Evolutionary conservation across 2,329 filamentous ascomycete genomes (phyloP).

Genomic region (Pezicula carpinea): DNA sequence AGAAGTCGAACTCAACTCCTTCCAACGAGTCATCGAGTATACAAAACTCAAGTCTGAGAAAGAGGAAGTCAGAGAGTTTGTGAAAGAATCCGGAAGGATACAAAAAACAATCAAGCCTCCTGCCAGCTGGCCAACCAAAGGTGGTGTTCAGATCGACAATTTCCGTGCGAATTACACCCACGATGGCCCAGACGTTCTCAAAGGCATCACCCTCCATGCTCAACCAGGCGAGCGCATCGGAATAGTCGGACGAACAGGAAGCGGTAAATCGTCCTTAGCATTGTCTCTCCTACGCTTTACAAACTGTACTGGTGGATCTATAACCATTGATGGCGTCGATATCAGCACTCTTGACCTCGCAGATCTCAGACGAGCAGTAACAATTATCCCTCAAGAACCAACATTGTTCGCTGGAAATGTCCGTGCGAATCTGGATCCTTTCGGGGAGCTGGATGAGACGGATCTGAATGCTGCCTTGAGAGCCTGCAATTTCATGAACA

Average conservation of each 20-base stretch:
- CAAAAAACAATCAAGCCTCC: not conserved
- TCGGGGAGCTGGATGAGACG: conserved; percentile 7
- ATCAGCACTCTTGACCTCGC: conserved; percentile 36
- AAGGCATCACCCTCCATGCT: not conserved
- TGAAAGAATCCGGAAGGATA: not conserved
- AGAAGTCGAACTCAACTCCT: conserved; percentile 10
- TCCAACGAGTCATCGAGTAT: conserved; percentile 1
- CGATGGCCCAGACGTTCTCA: conserved; percentile 18
- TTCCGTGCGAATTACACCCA: conserved; percentile 23
- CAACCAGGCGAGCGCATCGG: conserved; percentile 1
- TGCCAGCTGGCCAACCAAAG: not conserved
- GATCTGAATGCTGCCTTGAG: not conserved
- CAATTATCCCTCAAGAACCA: conserved; percentile 18
- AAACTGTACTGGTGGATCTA: conserved; percentile 35
- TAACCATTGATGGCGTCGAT: conserved; percentile 42
- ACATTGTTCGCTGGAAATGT: conserved; percentile 1
- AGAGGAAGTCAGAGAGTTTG: not conserved
- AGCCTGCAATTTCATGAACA: not conserved
- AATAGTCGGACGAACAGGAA: conserved; percentile 2
- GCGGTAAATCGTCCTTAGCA: conserved; percentile 36
- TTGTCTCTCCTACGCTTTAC: conserved; percentile 44
- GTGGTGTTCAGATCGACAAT: conserved; percentile 2
- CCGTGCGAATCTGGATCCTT: conserved; percentile 1
- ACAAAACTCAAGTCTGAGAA: not conserved
- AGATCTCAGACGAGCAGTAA: conserved; percentile 34